Conservation (phyloP, 257 asterid genomes). For the Solanum gandarillasii region DNA sequence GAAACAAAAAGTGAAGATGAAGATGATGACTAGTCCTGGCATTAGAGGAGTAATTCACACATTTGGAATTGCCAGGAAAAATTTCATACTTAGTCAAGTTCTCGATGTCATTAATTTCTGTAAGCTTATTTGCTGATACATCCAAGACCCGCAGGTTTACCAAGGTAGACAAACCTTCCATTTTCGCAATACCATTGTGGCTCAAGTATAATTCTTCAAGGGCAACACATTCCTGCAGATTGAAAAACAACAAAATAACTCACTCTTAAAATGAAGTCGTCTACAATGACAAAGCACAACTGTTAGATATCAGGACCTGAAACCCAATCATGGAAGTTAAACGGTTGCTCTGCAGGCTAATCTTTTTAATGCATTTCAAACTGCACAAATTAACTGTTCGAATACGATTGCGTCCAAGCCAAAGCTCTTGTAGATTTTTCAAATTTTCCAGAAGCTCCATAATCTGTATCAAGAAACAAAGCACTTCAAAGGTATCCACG, state of each 20-base stretch:
- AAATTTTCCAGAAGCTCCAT: slow-evolving; percentile 73
- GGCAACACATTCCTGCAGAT: slow-evolving; percentile 69
- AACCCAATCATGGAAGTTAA: slow-evolving; percentile 71
- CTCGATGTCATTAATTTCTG: slow-evolving; percentile 52
- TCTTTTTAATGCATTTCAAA: slow-evolving; percentile 78
- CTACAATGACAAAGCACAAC: not conserved
- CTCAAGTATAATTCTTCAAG: slow-evolving; percentile 92
- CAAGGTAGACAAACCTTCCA: slow-evolving; percentile 86
- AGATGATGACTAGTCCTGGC: not conserved
- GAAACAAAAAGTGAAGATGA: slow-evolving; percentile 8
- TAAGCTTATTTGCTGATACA: slow-evolving; percentile 79
- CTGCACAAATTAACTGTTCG: slow-evolving; percentile 76
- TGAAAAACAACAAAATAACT: not conserved
- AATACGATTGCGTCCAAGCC: slow-evolving; percentile 98
- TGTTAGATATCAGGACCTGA: slow-evolving; percentile 40
- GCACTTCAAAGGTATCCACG: not conserved
- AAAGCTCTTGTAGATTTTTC: slow-evolving; percentile 70
- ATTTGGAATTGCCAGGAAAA: not conserved
- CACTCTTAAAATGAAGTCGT: not conserved
- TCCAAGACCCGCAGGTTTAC: slow-evolving; percentile 84
- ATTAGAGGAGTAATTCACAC: not conserved
- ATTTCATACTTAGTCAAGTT: slow-evolving; percentile 46
- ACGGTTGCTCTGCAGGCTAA: slow-evolving; percentile 97
- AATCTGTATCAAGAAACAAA: slow-evolving; percentile 37
- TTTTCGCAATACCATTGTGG: slow-evolving; percentile 84